Evolutionary conservation across 148 eudicot species (phyloP).

Genomic region (Limonium bicolor): DNA sequence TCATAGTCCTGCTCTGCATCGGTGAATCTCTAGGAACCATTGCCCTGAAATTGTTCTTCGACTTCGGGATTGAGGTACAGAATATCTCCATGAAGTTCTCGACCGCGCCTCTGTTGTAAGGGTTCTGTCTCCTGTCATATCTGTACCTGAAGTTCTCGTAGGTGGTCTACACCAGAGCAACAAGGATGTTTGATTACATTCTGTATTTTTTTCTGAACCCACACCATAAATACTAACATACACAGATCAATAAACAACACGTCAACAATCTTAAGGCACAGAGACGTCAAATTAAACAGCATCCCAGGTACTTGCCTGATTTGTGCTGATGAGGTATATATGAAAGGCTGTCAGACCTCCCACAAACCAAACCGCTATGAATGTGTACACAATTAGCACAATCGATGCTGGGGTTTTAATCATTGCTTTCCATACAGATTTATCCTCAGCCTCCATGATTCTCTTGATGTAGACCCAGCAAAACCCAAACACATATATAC

Average conservation of each 20-base stretch:
- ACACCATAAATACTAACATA: neutral
- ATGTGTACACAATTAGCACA: constrained; percentile 50
- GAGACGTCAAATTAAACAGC: neutral
- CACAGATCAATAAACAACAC: neutral
- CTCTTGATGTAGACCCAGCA: constrained; percentile 30
- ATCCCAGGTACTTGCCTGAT: constrained; percentile 38
- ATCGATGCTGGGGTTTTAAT: constrained; percentile 40
- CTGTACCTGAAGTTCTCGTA: constrained; percentile 47
- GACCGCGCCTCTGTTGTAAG: constrained; percentile 22
- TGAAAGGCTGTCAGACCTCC: constrained; percentile 78
- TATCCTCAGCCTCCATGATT: constrained; percentile 11
- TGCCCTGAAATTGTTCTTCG: constrained; percentile 15
- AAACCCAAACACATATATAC: constrained; percentile 50
- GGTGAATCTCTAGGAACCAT: constrained; percentile 12
- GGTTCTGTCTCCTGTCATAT: constrained; percentile 30
- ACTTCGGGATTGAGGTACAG: constrained; percentile 17
- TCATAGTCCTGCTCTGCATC: constrained; percentile 30
- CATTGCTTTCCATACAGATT: constrained; percentile 25
- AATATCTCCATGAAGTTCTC: constrained; percentile 20
- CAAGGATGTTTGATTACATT: neutral
- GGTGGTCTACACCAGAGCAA: constrained; percentile 14
- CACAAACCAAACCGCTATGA: constrained; percentile 66
- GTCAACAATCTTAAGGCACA: neutral
- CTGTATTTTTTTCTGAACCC: neutral
- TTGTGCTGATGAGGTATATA: constrained; percentile 54